Base-by-base conservation (phyloP, 495 filamentous ascomycete species). In the Penicillium mononematosum region DNA sequence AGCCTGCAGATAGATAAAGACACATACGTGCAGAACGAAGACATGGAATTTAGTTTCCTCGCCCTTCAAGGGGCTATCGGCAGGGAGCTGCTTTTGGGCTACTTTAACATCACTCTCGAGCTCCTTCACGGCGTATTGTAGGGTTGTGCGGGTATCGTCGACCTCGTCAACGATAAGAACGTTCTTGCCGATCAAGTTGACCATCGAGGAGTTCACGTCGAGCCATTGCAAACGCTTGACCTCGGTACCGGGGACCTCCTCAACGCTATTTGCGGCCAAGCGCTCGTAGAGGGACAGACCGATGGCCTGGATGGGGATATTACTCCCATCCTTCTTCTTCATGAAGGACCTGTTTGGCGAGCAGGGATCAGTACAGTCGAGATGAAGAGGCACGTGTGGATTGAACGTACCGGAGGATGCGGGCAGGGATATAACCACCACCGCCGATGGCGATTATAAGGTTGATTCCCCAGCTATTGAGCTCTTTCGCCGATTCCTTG, bases 281-380 rank as follows among this genome's bases (percentile, higher is more conserved):
- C 83, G 81, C 76, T 99, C 94, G 78, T 99, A 99, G 50, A 99
- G 86, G 24, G 92, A 96, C 45, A 99, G 87, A 47, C 94, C 94
- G 71, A 99, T 99, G 34, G 94, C 94, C 82, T 99, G 94, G 74
- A 99, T 99, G 56, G 94, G 93, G 70, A 99, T 99, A 77, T 99
- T 99, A 70, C 91, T 82, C 61, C 81, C 84, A 58, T 88, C 90
- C 50, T 89, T 81, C 66, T 85, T 84, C 80, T 96, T 97, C 70
- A 99, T 90, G 79, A 98, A 99, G 11, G 94, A 98, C 46, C 83
- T 85, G 55, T 61, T 61, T 41, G 0, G 38, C 24, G 25, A 44
- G 16, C n/a, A 12, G 8, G 32, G 9, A 24, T 55, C n/a, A 55
- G 44, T 5, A 55, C 29, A 3, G 31, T 17, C 19, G 3, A 36